Conservation (phyloP, 208 protist genomes). For the Trichomonas tenax region DNA sequence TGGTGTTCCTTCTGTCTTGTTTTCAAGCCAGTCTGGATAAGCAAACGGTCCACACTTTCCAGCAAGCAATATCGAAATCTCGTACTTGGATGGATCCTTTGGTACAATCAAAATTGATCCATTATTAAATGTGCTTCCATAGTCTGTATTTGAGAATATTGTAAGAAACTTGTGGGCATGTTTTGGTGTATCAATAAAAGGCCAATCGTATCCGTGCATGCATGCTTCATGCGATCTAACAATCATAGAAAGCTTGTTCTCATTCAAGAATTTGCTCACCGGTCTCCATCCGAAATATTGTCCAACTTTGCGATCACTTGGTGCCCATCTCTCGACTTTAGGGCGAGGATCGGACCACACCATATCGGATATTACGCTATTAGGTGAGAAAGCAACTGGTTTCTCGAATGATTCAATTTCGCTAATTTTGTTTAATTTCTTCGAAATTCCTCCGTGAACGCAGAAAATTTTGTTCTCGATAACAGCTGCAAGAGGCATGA, state of each 20-base stretch:
- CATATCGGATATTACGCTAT: not conserved
- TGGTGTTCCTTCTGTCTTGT: too few species aligned
- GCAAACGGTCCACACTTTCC: too few species aligned
- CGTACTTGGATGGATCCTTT: too few species aligned
- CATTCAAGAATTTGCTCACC: not conserved
- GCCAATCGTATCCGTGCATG: not conserved
- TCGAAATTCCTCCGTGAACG: not conserved
- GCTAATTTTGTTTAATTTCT: not conserved
- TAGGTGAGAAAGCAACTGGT: not conserved
- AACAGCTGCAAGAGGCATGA: not conserved
- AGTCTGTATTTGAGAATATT: too few species aligned
- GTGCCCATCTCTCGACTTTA: not conserved
- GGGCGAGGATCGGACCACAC: not conserved
- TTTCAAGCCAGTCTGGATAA: too few species aligned
- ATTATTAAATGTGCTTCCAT: too few species aligned
- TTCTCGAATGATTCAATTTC: not conserved
- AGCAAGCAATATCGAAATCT: too few species aligned
- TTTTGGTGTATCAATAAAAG: not conserved
- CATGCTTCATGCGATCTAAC: not conserved
- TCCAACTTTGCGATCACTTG: not conserved
- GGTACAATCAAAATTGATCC: too few species aligned
- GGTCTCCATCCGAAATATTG: not conserved
- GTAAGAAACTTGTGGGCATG: too few species aligned
- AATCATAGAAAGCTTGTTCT: not conserved
- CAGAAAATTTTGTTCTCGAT: not conserved